Evolutionary conservation across 192 early-diverging fungal genomes (phyloP).

Genomic region (Coemansia sp.): DNA sequence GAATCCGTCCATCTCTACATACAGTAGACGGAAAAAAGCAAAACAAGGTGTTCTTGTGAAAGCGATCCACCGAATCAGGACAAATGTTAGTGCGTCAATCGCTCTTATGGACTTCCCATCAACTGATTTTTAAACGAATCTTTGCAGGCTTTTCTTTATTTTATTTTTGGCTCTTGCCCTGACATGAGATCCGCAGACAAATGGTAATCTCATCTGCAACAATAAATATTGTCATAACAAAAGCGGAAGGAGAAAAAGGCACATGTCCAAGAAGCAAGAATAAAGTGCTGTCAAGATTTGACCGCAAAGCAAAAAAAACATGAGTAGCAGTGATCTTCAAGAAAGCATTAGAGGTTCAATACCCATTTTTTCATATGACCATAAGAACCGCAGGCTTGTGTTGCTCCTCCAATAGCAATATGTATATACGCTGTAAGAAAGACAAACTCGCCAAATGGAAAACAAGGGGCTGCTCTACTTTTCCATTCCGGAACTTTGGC

Average conservation of each 20-base stretch:
- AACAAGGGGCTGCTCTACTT: not conserved
- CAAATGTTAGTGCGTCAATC: not conserved
- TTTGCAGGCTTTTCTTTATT: not conserved
- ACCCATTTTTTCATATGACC: not conserved
- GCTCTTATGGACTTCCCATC: not conserved
- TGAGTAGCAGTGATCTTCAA: not conserved
- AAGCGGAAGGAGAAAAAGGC: not conserved
- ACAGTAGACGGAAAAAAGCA: not conserved
- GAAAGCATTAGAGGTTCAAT: not conserved
- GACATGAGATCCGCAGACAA: not conserved
- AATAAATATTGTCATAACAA: not conserved
- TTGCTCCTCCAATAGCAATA: not conserved
- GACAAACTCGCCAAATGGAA: not conserved
- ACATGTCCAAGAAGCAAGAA: not conserved
- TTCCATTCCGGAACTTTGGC: not conserved
- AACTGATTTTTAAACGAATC: not conserved
- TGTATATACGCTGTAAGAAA: not conserved
- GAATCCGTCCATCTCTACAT: slow-evolving; percentile 56
- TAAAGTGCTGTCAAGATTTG: not conserved
- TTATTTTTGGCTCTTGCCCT: not conserved
- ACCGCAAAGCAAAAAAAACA: no score
- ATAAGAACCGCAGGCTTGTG: not conserved
- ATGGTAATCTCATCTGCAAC: not conserved
- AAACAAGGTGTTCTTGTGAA: not conserved
- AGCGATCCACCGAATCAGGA: not conserved